phyloP scores from a whole-genome alignment of 805 yeast genomes.

The Zygosaccharomyces kombuchaensis region DNA sequence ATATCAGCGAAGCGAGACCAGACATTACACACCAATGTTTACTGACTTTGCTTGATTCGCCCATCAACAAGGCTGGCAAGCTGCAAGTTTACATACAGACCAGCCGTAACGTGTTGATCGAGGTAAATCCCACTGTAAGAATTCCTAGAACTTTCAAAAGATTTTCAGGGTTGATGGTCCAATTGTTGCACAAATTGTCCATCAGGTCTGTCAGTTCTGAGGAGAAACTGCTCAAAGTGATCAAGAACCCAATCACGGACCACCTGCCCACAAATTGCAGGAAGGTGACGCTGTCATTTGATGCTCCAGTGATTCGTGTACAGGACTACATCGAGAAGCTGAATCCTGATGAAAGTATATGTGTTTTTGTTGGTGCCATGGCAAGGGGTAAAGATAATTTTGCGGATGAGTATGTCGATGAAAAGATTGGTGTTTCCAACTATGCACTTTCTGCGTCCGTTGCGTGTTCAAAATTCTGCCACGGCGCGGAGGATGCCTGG shows the following conservation, averaged over 20 bases:
- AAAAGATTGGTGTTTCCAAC: slow-evolving; percentile 91
- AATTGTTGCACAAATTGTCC: slow-evolving; percentile 83
- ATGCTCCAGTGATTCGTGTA: slow-evolving; percentile 81
- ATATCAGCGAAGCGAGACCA: slow-evolving; percentile 97
- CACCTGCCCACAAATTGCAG: slow-evolving; percentile 95
- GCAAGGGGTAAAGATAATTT: slow-evolving; percentile 97
- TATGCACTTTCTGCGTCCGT: slow-evolving; percentile 96
- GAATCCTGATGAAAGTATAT: slow-evolving; percentile 86
- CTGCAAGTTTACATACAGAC: slow-evolving; percentile 96
- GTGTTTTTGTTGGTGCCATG: slow-evolving; percentile 99
- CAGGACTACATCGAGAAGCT: slow-evolving; percentile 79
- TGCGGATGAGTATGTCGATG: slow-evolving; percentile 96
- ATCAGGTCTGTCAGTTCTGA: slow-evolving; percentile 94
- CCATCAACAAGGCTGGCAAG: slow-evolving; percentile 95
- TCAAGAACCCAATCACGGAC: slow-evolving; percentile 95
- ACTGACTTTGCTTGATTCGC: slow-evolving; percentile 90
- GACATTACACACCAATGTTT: slow-evolving; percentile 98
- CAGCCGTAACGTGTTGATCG: slow-evolving; percentile 89
- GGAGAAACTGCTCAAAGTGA: slow-evolving; percentile 88
- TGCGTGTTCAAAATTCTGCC: slow-evolving; percentile 97
- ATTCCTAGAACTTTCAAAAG: slow-evolving; percentile 98
- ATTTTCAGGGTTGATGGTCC: slow-evolving; percentile 97
- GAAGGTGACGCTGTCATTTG: slow-evolving; percentile 86
- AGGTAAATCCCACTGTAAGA: slow-evolving; percentile 93
- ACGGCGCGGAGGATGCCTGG: slow-evolving; percentile 99